These are phyloP conservation scores for Pichia sp. DNA, from an alignment of 1,139 yeast species.

Conservation along the genomic window DNA sequence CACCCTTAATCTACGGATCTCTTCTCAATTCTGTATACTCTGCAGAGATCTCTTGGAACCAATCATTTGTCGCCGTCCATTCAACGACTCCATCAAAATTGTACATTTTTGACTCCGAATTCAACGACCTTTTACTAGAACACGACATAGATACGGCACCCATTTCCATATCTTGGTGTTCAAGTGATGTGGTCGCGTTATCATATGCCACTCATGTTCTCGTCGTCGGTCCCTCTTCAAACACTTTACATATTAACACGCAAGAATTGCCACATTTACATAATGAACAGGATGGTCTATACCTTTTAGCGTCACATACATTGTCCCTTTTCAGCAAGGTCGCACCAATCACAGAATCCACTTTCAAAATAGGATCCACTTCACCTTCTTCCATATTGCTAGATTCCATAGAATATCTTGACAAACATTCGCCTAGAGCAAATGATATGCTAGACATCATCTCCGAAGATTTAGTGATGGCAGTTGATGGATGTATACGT, in stretches of 20 bases:
- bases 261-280: constrained; percentile 32
- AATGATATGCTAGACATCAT: constrained; percentile 68
- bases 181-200: constrained; percentile 69
- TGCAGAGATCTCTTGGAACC: too few relatives aligned
- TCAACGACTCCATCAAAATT: too few relatives aligned
- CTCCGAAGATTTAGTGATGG: constrained; percentile 44
- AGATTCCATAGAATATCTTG: constrained; percentile 73
- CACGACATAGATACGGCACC: constrained; percentile 32
- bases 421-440: constrained; percentile 71
- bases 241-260: constrained; percentile 38
- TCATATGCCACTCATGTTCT: constrained; percentile 58
- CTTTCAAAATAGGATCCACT: constrained; percentile 78
- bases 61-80: too few relatives aligned
- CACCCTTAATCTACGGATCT: too few relatives aligned
- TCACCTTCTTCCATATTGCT: constrained; percentile 75
- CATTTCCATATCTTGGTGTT: constrained; percentile 55
- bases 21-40: too few relatives aligned
- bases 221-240: constrained; percentile 67
- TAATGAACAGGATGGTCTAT: constrained; percentile 66
- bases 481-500: constrained; percentile 63
- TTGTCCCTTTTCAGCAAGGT: constrained; percentile 67
- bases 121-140: constrained; percentile 14
- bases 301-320: constrained; percentile 50
- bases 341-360: constrained; percentile 45
- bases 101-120: constrained; percentile 4